These are phyloP conservation scores for Bacterosira constricta DNA, from an alignment of 108 stramenopile species.

Conservation along the genomic window DNA sequence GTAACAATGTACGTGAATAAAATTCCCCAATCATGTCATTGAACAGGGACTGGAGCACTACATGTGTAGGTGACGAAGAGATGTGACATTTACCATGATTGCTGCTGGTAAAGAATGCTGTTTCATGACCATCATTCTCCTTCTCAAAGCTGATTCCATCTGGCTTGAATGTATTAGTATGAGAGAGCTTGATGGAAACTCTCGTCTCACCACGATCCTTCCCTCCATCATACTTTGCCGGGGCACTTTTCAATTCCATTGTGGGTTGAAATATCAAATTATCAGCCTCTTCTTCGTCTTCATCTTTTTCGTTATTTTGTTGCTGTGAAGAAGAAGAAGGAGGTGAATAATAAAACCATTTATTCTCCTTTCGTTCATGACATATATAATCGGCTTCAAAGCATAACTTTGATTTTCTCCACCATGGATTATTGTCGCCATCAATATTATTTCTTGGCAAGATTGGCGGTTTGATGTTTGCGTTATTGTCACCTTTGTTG, in stretches of 20 bases:
- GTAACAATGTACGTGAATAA: slow-evolving; percentile 40
- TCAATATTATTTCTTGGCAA: too few species aligned
- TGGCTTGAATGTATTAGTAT: slow-evolving; percentile 2
- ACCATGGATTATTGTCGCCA: slow-evolving; percentile 14
- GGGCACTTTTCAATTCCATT: slow-evolving; percentile 33
- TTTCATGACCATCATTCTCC: neutral
- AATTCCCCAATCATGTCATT: slow-evolving; percentile 69
- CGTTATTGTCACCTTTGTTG: neutral
- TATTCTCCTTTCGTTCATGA: slow-evolving; percentile 8
- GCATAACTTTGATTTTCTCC: slow-evolving; percentile 25
- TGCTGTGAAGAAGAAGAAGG: slow-evolving; percentile 13
- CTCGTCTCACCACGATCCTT: slow-evolving; percentile 19
- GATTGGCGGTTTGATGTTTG: too few species aligned
- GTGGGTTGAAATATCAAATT: slow-evolving; percentile 34
- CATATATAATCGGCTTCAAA: slow-evolving; percentile 40
- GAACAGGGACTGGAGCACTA: slow-evolving; percentile 48
- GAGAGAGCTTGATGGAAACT: slow-evolving; percentile 27
- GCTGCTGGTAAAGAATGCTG: neutral
- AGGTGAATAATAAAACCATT: slow-evolving; percentile 38
- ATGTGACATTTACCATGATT: slow-evolving; percentile 10
- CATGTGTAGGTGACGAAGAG: slow-evolving; percentile 39
- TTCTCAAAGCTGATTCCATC: neutral
- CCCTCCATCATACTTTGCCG: slow-evolving; percentile 40
- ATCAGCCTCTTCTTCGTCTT: neutral
- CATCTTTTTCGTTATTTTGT: neutral